Evolutionary conservation across 2,329 filamentous ascomycete species (phyloP).

Genomic region (Domatiomyces catenatus): DNA sequence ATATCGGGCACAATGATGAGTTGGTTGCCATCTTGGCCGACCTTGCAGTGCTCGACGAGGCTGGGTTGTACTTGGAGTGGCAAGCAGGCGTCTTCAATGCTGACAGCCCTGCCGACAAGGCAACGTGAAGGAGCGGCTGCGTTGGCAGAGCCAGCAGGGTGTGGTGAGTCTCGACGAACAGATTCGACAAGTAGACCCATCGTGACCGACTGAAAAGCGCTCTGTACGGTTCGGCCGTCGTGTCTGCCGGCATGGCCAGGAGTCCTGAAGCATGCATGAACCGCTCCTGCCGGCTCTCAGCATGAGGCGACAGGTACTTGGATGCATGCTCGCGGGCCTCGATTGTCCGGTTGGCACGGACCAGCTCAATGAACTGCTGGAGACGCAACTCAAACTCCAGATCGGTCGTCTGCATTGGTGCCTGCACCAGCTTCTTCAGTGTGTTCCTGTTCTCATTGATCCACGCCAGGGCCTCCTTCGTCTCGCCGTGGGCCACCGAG

Average conservation of each 20-base stretch:
- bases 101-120: constrained; percentile 77
- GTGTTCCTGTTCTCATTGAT: constrained; percentile 88
- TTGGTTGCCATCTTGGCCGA: constrained; percentile 29
- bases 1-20: constrained; percentile 81
- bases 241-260: constrained; percentile 55
- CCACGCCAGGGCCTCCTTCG: constrained; percentile 71
- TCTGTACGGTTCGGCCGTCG: constrained; percentile 44
- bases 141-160: constrained; percentile 67
- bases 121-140: constrained; percentile 74
- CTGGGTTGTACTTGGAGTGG: constrained; percentile 46
- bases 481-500: constrained; percentile 53
- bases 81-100: constrained; percentile 92
- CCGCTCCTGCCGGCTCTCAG: constrained; percentile 50
- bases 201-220: constrained; percentile 58
- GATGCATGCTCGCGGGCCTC: constrained; percentile 72
- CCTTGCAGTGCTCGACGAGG: constrained; percentile 39
- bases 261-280: constrained; percentile 63
- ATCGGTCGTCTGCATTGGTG: constrained; percentile 28
- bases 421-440: constrained; percentile 56
- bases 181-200: constrained; percentile 59
- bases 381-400: constrained; percentile 86
- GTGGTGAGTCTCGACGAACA: constrained; percentile 80
- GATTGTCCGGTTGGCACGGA: constrained; percentile 54
- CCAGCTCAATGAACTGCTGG: constrained; percentile 88
- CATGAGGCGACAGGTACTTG: constrained; percentile 61